These are phyloP conservation scores for Amorphotheca resinae DNA, from an alignment of 495 filamentous ascomycete species.

Conservation along the genomic window DNA sequence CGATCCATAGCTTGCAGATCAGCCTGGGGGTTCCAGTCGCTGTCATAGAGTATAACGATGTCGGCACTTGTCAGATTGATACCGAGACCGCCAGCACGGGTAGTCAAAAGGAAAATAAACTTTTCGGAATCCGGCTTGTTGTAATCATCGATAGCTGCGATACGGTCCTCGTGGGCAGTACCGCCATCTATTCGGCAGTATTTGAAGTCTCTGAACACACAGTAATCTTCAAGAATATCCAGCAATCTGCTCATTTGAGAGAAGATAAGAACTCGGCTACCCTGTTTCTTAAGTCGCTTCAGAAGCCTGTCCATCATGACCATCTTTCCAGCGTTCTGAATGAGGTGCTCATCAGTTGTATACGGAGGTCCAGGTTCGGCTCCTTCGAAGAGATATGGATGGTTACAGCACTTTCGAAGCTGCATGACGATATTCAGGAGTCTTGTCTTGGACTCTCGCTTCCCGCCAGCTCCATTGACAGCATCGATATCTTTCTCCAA, in stretches of 20 bases:
- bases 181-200: slow-evolving; percentile 98
- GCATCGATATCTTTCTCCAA: slow-evolving; percentile 98
- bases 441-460: slow-evolving; percentile 95
- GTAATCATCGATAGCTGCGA: slow-evolving; percentile 95
- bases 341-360: slow-evolving; percentile 92
- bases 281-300: slow-evolving; percentile 67
- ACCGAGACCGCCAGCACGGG: slow-evolving; percentile 89
- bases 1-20: slow-evolving; percentile 98
- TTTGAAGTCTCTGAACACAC: slow-evolving; percentile 83
- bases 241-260: slow-evolving; percentile 98
- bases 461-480: slow-evolving; percentile 92
- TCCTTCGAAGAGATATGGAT: slow-evolving; percentile 96
- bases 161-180: slow-evolving; percentile 96
- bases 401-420: slow-evolving; percentile 97
- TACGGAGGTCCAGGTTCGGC: slow-evolving; percentile 96
- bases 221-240: slow-evolving; percentile 97
- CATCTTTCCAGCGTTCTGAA: slow-evolving; percentile 95
- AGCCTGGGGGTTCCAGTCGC: slow-evolving; percentile 98
- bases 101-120: slow-evolving; percentile 96
- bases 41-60: slow-evolving; percentile 96
- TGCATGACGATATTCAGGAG: slow-evolving; percentile 99
- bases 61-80: slow-evolving; percentile 96
- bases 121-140: slow-evolving; percentile 93
- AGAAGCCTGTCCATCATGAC: slow-evolving; percentile 90
- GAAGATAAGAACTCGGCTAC: slow-evolving; percentile 92